A percentile compares a stretch with the other conserved stretches of the same genome.
Evolutionary conservation across 768 basidiomycete species (phyloP).

Genomic region (Heimioporus sp.): DNA sequence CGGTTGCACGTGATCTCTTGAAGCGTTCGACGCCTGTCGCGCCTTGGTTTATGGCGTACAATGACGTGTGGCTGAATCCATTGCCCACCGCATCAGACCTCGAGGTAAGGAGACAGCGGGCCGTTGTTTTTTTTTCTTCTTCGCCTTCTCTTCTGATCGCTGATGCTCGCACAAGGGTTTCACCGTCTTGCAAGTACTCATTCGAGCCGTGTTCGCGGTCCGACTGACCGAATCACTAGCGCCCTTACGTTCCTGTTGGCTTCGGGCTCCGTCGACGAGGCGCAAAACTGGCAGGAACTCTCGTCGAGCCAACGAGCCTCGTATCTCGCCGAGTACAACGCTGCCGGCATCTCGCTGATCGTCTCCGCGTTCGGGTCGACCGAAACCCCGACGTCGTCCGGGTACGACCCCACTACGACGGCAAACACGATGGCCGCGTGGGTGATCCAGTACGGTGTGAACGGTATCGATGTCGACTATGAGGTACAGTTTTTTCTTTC

Average conservation of each 20-base stretch:
- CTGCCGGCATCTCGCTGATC: conserved; percentile 55
- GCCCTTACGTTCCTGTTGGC: conserved; percentile 42
- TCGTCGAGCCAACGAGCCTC: conserved; percentile 35
- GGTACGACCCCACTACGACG: conserved; percentile 36
- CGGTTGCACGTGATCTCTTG: conserved; percentile 18
- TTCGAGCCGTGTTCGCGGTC: background rate
- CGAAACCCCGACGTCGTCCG: conserved; percentile 40
- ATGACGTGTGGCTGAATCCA: conserved; percentile 42
- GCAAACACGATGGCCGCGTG: conserved; percentile 46
- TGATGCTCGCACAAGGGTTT: conserved; percentile 22
- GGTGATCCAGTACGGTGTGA: conserved; percentile 47
- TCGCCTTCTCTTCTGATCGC: background rate
- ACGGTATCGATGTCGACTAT: conserved; percentile 56
- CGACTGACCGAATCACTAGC: conserved; percentile 16
- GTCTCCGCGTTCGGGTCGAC: conserved; percentile 54
- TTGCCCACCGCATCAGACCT: conserved; percentile 44
- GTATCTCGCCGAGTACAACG: conserved; percentile 47
- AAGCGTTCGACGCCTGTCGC: conserved; percentile 35
- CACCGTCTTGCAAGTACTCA: conserved; percentile 30
- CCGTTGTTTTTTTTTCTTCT: no score
- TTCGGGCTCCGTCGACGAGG: conserved; percentile 44
- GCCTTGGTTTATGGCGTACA: conserved; percentile 47
- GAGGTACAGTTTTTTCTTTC: conserved; percentile 27
- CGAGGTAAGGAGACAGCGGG: conserved; percentile 29
- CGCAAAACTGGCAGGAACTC: conserved; percentile 42